Base-by-base conservation (phyloP, 768 basidiomycete genomes). In the Russula sp. region DNA sequence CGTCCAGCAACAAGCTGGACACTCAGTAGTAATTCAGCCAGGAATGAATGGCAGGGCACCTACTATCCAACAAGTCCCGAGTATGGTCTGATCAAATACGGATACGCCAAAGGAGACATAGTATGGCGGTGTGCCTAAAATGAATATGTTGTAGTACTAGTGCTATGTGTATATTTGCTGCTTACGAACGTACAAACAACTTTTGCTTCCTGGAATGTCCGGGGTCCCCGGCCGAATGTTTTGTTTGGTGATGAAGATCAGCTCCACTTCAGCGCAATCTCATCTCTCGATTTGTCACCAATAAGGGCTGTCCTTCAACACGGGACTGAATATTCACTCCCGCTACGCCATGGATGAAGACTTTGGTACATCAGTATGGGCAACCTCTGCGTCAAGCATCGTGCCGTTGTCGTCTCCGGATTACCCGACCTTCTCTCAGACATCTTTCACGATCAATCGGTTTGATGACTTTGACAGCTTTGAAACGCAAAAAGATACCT, bases 351-450 rank as follows among this genome's bases (percentile, higher is more conserved):
- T 88, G 84, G 85, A 87, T 69, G 88, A 88, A 73, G 88, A 89
- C 68, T 73, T 90, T 69, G 85, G 83, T 55, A 78, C 88, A 54
- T 85, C 87, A 14, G 85, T 91, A 39, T 91, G 89, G 89, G 84
- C 81, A 42, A 73, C 78, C 7, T 75, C 76, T 46, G 79, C 53
- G 29, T 34, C 58, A 13, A 45, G 25, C 36, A 38, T 32, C 16
- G n/a, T 42, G 25, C 29, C 64, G n/a, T 25, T 65, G 39, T 61
- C 64, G 14, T 53, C 66, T n/a, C 59, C 63, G 3, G 46, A 39
- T 50, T 45, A 45, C 43, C 45, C 58, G 36, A 47, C 56, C 1
- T 56, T 64, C 25, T 69, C 72, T 39, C 63, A 64, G 18, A 53
- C 66, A 34, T 67, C 69, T 10, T 65, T 69, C 35, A 48, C 69